Percentiles rank a stretch among this genome's conserved stretches.
phyloP scores from a whole-genome alignment of 495 filamentous ascomycete genomes.

The Penicillium coffeae region DNA sequence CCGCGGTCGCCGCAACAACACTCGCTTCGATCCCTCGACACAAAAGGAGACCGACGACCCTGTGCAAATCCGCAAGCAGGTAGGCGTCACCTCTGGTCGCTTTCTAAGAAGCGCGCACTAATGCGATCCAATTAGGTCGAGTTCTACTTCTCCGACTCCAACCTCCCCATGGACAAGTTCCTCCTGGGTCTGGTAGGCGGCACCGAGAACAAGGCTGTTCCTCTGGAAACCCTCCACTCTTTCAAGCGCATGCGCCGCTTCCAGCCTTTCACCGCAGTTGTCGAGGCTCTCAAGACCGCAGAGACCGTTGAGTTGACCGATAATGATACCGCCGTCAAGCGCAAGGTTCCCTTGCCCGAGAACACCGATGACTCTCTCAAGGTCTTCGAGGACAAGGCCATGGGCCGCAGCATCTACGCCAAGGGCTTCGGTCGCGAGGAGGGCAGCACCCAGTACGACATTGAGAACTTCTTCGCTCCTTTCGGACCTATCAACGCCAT shows the following conservation, averaged over 20 bases:
- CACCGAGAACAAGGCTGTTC: constrained; percentile 70
- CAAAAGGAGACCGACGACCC: constrained; percentile 67
- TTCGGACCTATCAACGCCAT: constrained; percentile 78
- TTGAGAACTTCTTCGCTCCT: constrained; percentile 84
- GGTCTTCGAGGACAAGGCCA: constrained; percentile 56
- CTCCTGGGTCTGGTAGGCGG: constrained; percentile 74
- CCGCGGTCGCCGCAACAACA: constrained; percentile 36
- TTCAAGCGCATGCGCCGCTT: constrained; percentile 96
- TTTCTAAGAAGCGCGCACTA: background rate
- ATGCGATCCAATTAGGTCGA: constrained; percentile 62
- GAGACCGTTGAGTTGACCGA: constrained; percentile 63
- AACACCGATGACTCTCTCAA: constrained; percentile 44
- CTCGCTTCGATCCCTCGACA: constrained; percentile 62
- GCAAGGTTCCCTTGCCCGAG: constrained; percentile 61
- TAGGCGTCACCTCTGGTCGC: constrained; percentile 16
- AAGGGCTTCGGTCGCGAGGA: constrained; percentile 86
- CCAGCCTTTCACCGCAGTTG: constrained; percentile 74
- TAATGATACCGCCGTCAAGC: constrained; percentile 65
- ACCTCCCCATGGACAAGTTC: constrained; percentile 83
- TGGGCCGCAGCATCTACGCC: constrained; percentile 62
- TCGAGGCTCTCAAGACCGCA: constrained; percentile 75
- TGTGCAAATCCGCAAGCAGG: constrained; percentile 74
- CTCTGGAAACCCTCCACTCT: constrained; percentile 66
- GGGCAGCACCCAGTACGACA: constrained; percentile 77
- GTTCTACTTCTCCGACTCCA: constrained; percentile 95